Base-by-base conservation (phyloP, 352 stramenopile genomes). In the Pythium apleroticum region DNA sequence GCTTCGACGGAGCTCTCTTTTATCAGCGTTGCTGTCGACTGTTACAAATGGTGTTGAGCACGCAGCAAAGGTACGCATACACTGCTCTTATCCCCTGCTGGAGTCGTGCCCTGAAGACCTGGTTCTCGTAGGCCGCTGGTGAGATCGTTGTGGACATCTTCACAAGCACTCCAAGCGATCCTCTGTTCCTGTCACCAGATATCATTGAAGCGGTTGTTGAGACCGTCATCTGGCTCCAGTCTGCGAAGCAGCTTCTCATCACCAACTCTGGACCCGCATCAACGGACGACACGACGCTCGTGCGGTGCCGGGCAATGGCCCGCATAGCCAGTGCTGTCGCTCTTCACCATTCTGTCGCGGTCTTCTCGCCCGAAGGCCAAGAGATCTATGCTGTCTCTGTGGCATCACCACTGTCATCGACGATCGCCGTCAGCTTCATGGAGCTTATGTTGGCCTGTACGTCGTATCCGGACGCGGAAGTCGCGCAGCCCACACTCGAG, bases 401-500 rank as follows among this genome's bases (percentile, higher is more conserved):
- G 1, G 5, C 54, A 22, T 27, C 24, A 4, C n/a, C n/a, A 20
- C 10, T 22, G 8, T n/a, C 41, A 25, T 19, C 25, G 27, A 41
- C 59, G 1, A 37, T 73, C 19, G 14, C 65, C 10, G 48, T 66
- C 1, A 24, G 54, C 22, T 89, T 91, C 57, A 64, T 95, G 25
- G 76, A 91, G 33, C 69, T 88, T 20, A 65, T 93, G 33, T 57
- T 95, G 24, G 60, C 68, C 17, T 93, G 84, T 56, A 89, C 84
- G 9, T 78, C 78, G 20, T 84, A 81, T 43, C 45, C 71, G 15
- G 74, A 91, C 31, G 56, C 75, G 11, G 70, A 84, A 30, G 79
- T 90, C 10, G 75, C 77, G 11, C 77, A 92, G 43, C 80, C 81
- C 15, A 95, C 85, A 28, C 73, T 95, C 30, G 86, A 95, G 66